These are phyloP conservation scores for Euphorbia schlechtendalii DNA, from an alignment of 441 rosid genomes.

Conservation along the genomic window DNA sequence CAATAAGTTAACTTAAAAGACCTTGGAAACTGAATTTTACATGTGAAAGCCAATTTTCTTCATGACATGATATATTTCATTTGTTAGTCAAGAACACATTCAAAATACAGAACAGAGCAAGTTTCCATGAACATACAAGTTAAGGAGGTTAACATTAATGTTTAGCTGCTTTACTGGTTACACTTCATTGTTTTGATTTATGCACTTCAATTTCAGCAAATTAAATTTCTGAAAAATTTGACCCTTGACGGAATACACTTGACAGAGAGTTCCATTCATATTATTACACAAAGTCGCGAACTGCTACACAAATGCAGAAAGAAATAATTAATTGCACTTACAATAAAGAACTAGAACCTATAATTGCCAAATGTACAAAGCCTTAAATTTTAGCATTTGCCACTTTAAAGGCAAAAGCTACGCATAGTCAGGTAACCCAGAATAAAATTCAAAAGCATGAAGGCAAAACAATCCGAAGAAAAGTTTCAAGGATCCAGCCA, in stretches of 20 bases:
- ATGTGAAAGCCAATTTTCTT: background rate
- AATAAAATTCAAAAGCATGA: background rate
- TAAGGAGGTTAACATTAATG: background rate
- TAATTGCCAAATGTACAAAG: background rate
- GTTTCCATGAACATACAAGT: background rate
- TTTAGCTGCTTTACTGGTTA: background rate
- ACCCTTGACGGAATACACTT: too few relatives aligned
- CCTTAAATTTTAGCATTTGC: background rate
- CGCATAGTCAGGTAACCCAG: too few relatives aligned
- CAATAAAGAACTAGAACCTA: too few relatives aligned
- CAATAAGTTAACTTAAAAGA: background rate
- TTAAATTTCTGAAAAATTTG: too few relatives aligned
- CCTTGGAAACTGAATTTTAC: background rate
- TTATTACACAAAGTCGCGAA: too few relatives aligned
- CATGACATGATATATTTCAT: background rate
- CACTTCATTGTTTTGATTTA: too few relatives aligned
- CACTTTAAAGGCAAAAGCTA: background rate
- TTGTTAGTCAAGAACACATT: background rate
- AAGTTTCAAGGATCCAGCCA: background rate
- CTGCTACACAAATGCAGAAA: too few relatives aligned
- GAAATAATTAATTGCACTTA: too few relatives aligned
- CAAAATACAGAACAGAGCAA: background rate
- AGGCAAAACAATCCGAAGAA: background rate
- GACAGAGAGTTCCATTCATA: too few relatives aligned
- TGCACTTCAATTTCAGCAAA: background rate